Evolutionary conservation across 1,139 yeast genomes (phyloP).

Genomic region (Taphrina wiesneri): DNA sequence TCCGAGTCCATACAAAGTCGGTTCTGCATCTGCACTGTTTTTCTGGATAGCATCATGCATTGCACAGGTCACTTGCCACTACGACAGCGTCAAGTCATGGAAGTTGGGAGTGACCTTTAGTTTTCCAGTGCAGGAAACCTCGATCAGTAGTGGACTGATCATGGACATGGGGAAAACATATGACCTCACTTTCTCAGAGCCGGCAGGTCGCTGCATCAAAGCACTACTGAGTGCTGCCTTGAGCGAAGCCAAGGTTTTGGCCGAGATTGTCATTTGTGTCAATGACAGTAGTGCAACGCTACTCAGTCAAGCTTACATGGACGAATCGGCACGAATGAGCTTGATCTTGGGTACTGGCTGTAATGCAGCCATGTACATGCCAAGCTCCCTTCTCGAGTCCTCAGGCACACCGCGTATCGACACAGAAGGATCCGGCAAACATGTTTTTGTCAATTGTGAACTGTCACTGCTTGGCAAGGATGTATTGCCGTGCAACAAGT

Average conservation of each 20-base stretch:
- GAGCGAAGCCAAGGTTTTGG: constrained; percentile 52
- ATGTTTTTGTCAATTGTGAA: constrained; percentile 45
- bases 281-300: constrained; percentile 89
- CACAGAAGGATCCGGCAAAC: too few species aligned
- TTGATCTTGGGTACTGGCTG: constrained; percentile 92
- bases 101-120: constrained; percentile 76
- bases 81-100: constrained; percentile 40
- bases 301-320: constrained; percentile 70
- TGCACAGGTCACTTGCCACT: constrained; percentile 39
- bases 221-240: constrained; percentile 57
- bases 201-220: constrained; percentile 75
- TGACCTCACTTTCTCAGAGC: constrained; percentile 57
- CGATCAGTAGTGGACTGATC: constrained; percentile 63
- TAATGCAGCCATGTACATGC: constrained; percentile 51
- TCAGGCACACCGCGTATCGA: too few species aligned
- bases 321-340: constrained; percentile 65
- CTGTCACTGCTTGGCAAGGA: constrained; percentile 44
- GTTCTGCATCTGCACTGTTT: constrained; percentile 61
- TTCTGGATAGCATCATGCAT: constrained; percentile 60
- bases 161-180: constrained; percentile 93
- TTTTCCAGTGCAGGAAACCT: constrained; percentile 76
- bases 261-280: constrained; percentile 74
- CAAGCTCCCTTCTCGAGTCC: background rate
- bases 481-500: constrained; percentile 67
- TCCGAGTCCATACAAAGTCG: constrained; percentile 40